A percentile compares a stretch with the other conserved stretches of the same genome.
Conservation (phyloP, 805 yeast species). For the Ogataea methylovora region DNA sequence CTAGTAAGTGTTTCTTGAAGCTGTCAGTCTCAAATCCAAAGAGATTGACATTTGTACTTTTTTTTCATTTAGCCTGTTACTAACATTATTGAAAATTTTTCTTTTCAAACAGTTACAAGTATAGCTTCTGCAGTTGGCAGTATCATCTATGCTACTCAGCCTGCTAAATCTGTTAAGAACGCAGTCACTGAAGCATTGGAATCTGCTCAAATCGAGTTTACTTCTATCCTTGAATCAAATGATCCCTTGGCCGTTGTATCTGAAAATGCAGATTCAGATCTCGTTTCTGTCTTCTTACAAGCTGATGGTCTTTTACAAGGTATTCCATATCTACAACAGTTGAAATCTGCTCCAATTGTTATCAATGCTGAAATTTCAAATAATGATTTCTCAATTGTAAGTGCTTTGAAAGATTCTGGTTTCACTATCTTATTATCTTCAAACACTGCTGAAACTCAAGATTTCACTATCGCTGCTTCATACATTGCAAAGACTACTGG, state of each 20-base stretch:
- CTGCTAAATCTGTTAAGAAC: constrained; percentile 35
- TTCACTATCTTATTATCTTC: constrained; percentile 64
- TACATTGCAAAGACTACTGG: constrained; percentile 40
- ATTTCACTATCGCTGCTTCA: constrained; percentile 51
- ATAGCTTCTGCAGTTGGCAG: constrained; percentile 10
- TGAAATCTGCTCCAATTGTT: constrained; percentile 39
- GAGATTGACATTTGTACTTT: too few relatives aligned
- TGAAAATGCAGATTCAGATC: constrained; percentile 18
- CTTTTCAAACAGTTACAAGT: not conserved
- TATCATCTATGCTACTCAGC: constrained; percentile 36
- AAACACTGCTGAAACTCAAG: constrained; percentile 42
- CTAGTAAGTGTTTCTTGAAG: not conserved
- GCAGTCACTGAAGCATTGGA: constrained; percentile 19
- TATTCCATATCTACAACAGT: constrained; percentile 47
- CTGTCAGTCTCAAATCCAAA: not conserved
- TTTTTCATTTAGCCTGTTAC: not conserved
- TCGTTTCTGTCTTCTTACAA: constrained; percentile 19
- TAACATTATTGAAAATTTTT: not conserved
- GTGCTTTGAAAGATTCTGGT: constrained; percentile 68
- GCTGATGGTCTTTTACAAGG: constrained; percentile 45
- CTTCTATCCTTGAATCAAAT: constrained; percentile 32
- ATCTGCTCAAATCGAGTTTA: constrained; percentile 11
- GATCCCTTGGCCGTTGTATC: constrained; percentile 46
- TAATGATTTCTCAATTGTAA: constrained; percentile 59
- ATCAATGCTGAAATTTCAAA: constrained; percentile 51